phyloP scores from a whole-genome alignment of 208 protist genomes.

The Sergeia podlipaevii region DNA sequence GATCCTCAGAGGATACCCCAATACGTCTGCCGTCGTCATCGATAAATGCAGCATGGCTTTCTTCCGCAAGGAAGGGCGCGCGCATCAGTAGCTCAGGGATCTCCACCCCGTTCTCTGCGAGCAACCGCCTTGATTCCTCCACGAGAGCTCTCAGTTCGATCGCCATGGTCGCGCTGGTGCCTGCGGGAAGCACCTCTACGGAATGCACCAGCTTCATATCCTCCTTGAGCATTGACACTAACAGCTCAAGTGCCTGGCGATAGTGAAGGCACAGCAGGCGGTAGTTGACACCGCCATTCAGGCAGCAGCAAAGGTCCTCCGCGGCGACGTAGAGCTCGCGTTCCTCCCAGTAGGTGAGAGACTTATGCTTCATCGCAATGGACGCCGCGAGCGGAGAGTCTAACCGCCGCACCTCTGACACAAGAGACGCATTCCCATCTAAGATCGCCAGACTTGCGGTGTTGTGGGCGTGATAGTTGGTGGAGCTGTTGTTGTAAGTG shows the following conservation, averaged over 20 bases:
- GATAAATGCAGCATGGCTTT: too few relatives aligned
- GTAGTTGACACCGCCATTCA: slow-evolving; percentile 86
- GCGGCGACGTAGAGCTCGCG: slow-evolving; percentile 62
- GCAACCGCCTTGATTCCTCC: slow-evolving; percentile 11
- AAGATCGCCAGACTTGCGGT: too few relatives aligned
- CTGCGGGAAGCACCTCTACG: slow-evolving; percentile 22
- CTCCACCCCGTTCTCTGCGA: slow-evolving; percentile 21
- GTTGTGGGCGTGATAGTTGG: background rate
- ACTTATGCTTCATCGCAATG: slow-evolving; percentile 1
- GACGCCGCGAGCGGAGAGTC: too few relatives aligned
- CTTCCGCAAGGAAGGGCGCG: too few relatives aligned
- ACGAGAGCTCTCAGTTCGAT: background rate
- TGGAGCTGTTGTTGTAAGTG: slow-evolving; percentile 1
- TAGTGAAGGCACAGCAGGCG: slow-evolving; percentile 53
- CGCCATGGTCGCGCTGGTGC: background rate
- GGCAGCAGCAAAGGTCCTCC: slow-evolving; percentile 57
- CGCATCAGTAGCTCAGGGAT: too few relatives aligned
- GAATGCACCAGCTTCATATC: slow-evolving; percentile 33
- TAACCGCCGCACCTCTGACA: too few relatives aligned
- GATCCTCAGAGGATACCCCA: too few relatives aligned
- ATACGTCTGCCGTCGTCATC: too few relatives aligned
- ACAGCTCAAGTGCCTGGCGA: slow-evolving; percentile 34
- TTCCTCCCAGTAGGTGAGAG: slow-evolving; percentile 41
- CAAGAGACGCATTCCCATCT: too few relatives aligned
- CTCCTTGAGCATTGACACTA: slow-evolving; percentile 44